phyloP scores from a whole-genome alignment of 2,329 filamentous ascomycete species.

The Scolecobasidium constrictum region DNA sequence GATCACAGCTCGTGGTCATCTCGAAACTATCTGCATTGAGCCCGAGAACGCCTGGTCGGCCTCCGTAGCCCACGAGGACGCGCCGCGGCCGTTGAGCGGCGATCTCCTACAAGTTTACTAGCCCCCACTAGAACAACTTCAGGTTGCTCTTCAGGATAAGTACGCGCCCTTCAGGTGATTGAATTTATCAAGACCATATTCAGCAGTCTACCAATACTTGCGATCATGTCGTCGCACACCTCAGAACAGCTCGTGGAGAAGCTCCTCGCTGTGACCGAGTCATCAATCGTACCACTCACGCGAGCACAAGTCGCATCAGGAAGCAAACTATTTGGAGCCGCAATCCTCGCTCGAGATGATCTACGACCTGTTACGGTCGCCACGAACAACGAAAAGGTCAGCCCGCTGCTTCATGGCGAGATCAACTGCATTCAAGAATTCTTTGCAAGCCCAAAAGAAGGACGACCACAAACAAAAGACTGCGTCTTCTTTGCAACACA shows the following conservation, averaged over 20 bases:
- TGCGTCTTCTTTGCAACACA: slow-evolving; percentile 50
- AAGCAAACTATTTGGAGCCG: slow-evolving; percentile 47
- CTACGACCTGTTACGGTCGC: slow-evolving; percentile 38
- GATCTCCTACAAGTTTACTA: too few species aligned
- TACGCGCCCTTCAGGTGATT: too few species aligned
- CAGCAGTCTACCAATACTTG: too few species aligned
- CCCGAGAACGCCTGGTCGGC: too few species aligned
- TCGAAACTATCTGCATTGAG: too few species aligned
- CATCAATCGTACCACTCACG: slow-evolving; percentile 42
- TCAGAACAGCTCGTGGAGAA: slow-evolving; percentile 1
- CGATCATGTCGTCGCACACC: background rate
- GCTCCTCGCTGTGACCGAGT: slow-evolving; percentile 21
- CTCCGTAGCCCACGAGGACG: too few species aligned
- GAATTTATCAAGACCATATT: too few species aligned
- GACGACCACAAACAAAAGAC: slow-evolving; percentile 32
- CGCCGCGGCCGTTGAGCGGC: too few species aligned
- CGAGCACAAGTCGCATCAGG: slow-evolving; percentile 38
- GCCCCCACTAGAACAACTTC: too few species aligned
- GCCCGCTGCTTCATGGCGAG: slow-evolving; percentile 47
- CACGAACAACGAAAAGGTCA: slow-evolving; percentile 45
- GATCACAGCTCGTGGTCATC: too few species aligned
- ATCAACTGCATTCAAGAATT: slow-evolving; percentile 51
- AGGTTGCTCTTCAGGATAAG: too few species aligned
- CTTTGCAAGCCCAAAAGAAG: slow-evolving; percentile 31
- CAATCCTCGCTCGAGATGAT: slow-evolving; percentile 35